Evolutionary conservation across 176 grass and related monocot genomes (phyloP).

Genomic region (Triticum monococcum): DNA sequence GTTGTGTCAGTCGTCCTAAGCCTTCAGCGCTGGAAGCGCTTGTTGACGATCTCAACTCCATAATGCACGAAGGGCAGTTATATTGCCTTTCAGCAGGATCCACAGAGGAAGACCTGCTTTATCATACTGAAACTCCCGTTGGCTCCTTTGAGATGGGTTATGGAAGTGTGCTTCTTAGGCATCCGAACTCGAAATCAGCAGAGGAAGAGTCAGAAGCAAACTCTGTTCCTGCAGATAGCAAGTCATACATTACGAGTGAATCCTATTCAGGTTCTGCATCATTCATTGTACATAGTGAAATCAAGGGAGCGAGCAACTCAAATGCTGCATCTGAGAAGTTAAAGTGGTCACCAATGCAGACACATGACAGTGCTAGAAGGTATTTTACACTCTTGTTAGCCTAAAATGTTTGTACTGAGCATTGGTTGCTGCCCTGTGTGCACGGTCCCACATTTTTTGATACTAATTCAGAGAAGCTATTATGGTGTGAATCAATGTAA

Average conservation of each 20-base stretch:
- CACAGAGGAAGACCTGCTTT: constrained; percentile 80
- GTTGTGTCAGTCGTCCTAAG: constrained; percentile 47
- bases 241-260: constrained; percentile 55
- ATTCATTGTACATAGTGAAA: constrained; percentile 45
- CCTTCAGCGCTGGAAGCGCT: constrained; percentile 70
- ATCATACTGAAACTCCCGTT: constrained; percentile 54
- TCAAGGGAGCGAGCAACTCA: constrained; percentile 33
- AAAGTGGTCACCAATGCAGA: constrained; percentile 25
- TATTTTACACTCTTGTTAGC: constrained; percentile 23
- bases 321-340: constrained; percentile 22
- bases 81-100: constrained; percentile 52
- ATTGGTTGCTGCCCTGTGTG: not conserved
- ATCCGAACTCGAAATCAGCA: constrained; percentile 55
- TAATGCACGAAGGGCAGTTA: constrained; percentile 61
- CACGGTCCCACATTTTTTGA: not conserved
- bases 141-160: constrained; percentile 85
- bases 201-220: constrained; percentile 95
- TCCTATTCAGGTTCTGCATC: constrained; percentile 45
- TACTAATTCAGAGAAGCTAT: not conserved
- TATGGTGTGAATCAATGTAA: not conserved
- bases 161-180: constrained; percentile 74
- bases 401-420: not conserved
- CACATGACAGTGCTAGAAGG: constrained; percentile 44
- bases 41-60: constrained; percentile 78
- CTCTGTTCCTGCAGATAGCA: constrained; percentile 72